These are phyloP conservation scores for Didymella lethalis DNA, from an alignment of 2,329 filamentous ascomycete species.

Conservation along the genomic window DNA sequence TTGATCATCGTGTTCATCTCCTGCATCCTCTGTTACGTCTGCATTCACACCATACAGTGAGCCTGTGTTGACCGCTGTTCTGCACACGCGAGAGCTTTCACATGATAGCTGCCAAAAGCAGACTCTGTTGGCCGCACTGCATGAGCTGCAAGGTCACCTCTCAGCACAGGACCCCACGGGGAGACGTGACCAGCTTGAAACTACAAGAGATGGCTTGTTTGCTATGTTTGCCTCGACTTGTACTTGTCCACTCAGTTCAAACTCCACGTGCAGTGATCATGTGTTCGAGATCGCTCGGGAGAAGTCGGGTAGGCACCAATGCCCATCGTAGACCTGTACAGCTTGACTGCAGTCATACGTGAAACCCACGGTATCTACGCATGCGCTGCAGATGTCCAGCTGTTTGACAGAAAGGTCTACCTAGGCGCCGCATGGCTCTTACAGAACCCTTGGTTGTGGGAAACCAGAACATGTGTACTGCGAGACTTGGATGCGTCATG, in stretches of 20 bases:
- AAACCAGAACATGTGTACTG: neutral
- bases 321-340: neutral
- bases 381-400: neutral
- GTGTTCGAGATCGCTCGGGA: neutral
- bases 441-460: neutral
- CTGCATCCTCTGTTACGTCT: neutral
- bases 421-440: conserved; percentile 5
- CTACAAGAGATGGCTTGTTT: neutral
- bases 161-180: neutral
- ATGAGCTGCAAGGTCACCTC: conserved; percentile 1
- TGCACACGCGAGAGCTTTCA: conserved; percentile 11
- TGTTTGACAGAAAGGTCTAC: neutral
- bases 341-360: no score
- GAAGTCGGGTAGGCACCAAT: neutral
- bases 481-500: neutral
- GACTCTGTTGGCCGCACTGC: conserved; percentile 6
- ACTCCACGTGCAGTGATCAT: neutral
- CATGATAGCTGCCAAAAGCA: conserved; percentile 7
- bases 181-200: neutral
- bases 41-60: neutral
- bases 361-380: no score
- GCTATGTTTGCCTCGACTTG: neutral
- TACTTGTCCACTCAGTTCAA: neutral
- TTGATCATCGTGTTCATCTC: neutral
- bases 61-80: conserved; percentile 20